Base-by-base conservation (phyloP, 169 alveolate genomes). In the Cryptosporidium felis region DNA sequence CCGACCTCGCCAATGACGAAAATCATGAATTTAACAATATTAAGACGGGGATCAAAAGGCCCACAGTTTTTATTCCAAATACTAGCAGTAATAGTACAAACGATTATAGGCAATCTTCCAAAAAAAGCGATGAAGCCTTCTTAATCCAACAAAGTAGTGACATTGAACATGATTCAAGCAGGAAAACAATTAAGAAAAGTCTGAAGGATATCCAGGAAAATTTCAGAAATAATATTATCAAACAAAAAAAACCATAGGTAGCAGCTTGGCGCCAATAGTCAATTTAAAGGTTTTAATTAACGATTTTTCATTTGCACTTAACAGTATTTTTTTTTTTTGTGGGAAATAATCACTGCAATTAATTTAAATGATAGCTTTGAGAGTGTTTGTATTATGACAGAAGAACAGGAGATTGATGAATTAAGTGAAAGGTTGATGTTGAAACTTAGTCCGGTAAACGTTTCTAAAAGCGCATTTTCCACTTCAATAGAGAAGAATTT, bases 11-110 rank as follows among this genome's bases (percentile, higher is more conserved):
- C 0, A 30, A 49, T 12, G 47, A 21, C n/a, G 61, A 53, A n/a
- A 41, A n/a, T 12, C 21, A 40, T 26, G 21, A 38, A 34, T 5
- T 5, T 21, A 53, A 14, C 40, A 46, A 28, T 30, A 28, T 36
- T 23, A 65, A 65, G 32, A 65, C 81, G 2, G 81, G 81, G 16
- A 65, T 65, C 23, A 65, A 65, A 30, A 65, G 81, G 21, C 81
- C 81, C 16, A 65, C 81, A 26, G 62, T 65, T n/a, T 65, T 65
- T 28, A 65, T 65, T 45, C 81, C 59, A 8, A 65, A 65, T 65
- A n/a, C 8, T 5, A 12, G 9, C 0, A 56, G n/a, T 26, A 56
- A 56, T 56, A 56, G 32, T 14, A 38, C 26, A 26, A 56, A 56
- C 1, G 23, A 56, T 30, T 4, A n/a, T 56, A 30, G 26, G n/a